Evolutionary conservation across 2,329 filamentous ascomycete species (phyloP), one percentile per base, ranked within the genome.

Genomic region (Pleochaeta shiraiana): DNA sequence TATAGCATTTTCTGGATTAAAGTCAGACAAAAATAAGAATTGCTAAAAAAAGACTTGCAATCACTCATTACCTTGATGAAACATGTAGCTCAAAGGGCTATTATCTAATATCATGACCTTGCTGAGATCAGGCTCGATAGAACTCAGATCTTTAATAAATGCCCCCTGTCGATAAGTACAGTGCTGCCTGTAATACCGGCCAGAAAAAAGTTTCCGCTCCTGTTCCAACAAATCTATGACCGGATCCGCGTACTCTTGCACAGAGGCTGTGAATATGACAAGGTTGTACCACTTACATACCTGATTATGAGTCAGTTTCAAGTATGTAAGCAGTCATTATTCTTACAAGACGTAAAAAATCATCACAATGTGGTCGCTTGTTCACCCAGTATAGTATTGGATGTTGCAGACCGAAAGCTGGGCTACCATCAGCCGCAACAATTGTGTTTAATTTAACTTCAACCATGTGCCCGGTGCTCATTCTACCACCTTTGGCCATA

Each of bases 71-170:
- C 93, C 92, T 85, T 95, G 90, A 73, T 97, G 92, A 76, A 97
- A 97, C 77, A 96, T 88, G 76, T 97, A 98, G 77, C 91, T 96
- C 78, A 96, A 83, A 64, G 93, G 93, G 75, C 90, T 96, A 73
- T 98, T 98, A 77, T 98, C 93, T 75, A 98, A 79, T 74, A 98
- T 98, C 87, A 97, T 95, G 66, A 98, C 93, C 76, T 90, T 95
- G 77, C 91, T 96, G 72, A 98, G 78, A 74, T 98, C 93, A 21
- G 93, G 91, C 79, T 98, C 93, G 50, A 98, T 90, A 65, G 90
- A 89, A 74, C 90, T 93, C 65, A 98, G 79, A 75, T 98, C 93
- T 75, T 98, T 98, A 79, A 98, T 97, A 73, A 96, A 98, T 34
- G 92, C 91, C 62, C 92, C 92, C 70, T 96, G 93, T 64, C 93